phyloP scores from a whole-genome alignment of 768 basidiomycete species.

The Suillus occidentalis region DNA sequence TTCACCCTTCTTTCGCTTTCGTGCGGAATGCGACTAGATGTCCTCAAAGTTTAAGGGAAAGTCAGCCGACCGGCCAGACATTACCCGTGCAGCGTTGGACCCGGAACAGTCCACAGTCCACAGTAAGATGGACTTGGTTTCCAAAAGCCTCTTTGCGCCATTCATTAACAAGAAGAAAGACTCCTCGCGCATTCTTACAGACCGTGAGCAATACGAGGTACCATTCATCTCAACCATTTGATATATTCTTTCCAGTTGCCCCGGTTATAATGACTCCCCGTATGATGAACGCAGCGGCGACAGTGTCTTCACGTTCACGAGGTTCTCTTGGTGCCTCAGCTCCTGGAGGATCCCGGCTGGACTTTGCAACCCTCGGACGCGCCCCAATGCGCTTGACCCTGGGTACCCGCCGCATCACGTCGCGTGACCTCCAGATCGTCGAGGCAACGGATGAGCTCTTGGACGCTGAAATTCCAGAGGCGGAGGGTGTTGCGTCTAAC shows the following conservation, averaged over 20 bases:
- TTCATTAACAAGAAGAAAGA: slow-evolving; percentile 60
- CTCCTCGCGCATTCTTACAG: slow-evolving; percentile 71
- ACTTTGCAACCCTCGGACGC: slow-evolving; percentile 79
- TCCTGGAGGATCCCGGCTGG: slow-evolving; percentile 42
- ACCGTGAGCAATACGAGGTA: slow-evolving; percentile 49
- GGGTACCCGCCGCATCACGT: slow-evolving; percentile 67
- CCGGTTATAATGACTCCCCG: slow-evolving; percentile 89
- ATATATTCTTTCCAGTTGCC: slow-evolving; percentile 54
- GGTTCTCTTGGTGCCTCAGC: slow-evolving; percentile 30
- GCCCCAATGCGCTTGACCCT: slow-evolving; percentile 71
- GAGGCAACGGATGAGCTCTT: slow-evolving; percentile 82
- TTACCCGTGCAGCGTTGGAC: slow-evolving; percentile 40
- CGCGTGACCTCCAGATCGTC: slow-evolving; percentile 79
- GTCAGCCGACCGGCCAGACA: slow-evolving; percentile 34
- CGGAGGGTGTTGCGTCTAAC: slow-evolving; percentile 64
- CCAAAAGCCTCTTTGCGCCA: slow-evolving; percentile 70
- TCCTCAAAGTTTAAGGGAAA: slow-evolving; percentile 15
- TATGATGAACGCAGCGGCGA: slow-evolving; percentile 71
- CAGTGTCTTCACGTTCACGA: slow-evolving; percentile 55
- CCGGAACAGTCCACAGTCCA: slow-evolving; percentile 35
- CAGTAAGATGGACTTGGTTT: slow-evolving; percentile 60
- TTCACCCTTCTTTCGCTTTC: slow-evolving; percentile 8
- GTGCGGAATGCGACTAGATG: slow-evolving; percentile 23
- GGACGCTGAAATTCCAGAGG: slow-evolving; percentile 69
- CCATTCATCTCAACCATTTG: slow-evolving; percentile 4